Evolutionary conservation across 2,329 filamentous ascomycete species (phyloP).

Genomic region (Aquanectria penicillioides): DNA sequence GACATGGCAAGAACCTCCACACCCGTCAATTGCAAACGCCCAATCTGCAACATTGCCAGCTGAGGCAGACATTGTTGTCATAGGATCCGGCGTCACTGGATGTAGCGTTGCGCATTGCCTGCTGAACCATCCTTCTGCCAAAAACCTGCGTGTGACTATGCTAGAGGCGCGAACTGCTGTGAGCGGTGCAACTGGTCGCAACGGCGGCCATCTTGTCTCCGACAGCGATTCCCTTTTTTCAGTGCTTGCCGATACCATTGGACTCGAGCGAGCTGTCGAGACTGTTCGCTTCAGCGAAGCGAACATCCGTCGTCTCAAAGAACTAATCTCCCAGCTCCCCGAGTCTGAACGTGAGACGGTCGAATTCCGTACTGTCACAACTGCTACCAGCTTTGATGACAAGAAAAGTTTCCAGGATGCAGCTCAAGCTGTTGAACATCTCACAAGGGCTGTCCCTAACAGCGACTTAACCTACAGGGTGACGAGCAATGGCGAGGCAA

Average conservation of each 20-base stretch:
- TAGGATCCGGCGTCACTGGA: constrained; percentile 45
- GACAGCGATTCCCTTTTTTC: constrained; percentile 52
- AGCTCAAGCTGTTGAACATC: not conserved
- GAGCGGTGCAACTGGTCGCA: constrained; percentile 45
- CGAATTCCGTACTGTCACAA: constrained; percentile 22
- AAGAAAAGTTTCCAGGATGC: constrained; percentile 17
- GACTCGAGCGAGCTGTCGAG: constrained; percentile 49
- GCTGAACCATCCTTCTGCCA: constrained; percentile 27
- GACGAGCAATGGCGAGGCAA: not conserved
- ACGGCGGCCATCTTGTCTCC: constrained; percentile 42
- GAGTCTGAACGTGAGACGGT: constrained; percentile 8
- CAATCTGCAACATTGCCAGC: constrained; percentile 29
- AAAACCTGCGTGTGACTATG: constrained; percentile 31
- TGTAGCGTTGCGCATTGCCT: constrained; percentile 37
- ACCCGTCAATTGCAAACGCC: constrained; percentile 36
- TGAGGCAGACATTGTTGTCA: constrained; percentile 37
- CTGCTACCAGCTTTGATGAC: constrained; percentile 22
- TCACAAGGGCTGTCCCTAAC: constrained; percentile 15
- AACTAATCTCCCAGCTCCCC: constrained; percentile 16
- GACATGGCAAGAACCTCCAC: constrained; percentile 27
- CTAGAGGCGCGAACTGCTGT: constrained; percentile 41
- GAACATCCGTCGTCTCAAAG: constrained; percentile 22
- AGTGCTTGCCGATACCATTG: constrained; percentile 42
- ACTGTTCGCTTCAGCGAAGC: constrained; percentile 53
- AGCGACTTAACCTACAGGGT: constrained; percentile 26